Conservation (phyloP, 192 early-diverging fungal genomes). For the Gonapodya prolifera region DNA sequence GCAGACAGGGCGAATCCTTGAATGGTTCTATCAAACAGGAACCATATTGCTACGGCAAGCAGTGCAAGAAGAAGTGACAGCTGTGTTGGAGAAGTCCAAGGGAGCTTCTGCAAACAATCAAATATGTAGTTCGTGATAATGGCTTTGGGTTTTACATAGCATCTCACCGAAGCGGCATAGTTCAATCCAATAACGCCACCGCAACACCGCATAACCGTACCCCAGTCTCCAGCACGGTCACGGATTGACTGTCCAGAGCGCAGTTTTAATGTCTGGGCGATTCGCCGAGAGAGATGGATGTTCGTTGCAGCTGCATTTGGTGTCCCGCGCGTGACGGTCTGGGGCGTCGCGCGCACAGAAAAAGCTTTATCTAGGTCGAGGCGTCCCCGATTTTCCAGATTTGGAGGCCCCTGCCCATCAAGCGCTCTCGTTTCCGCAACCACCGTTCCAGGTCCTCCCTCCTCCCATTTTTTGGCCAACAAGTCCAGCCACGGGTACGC, state of each 20-base stretch:
- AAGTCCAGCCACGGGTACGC: slow-evolving; percentile 44
- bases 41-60: slow-evolving; percentile 50
- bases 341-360: neutral
- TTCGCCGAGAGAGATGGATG: slow-evolving; percentile 6
- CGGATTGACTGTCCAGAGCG: neutral
- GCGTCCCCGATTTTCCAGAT: no score
- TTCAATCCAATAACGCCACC: slow-evolving; percentile 38
- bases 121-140: neutral
- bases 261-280: neutral
- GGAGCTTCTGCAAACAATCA: slow-evolving; percentile 25
- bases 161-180: slow-evolving; percentile 41
- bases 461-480: neutral
- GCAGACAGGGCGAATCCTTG: slow-evolving; percentile 49
- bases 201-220: slow-evolving; percentile 12
- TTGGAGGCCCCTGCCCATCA: slow-evolving; percentile 45
- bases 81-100: slow-evolving; percentile 43
- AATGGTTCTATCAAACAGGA: slow-evolving; percentile 54
- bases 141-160: neutral
- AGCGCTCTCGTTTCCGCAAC: slow-evolving; percentile 25
- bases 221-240: neutral
- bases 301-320: neutral
- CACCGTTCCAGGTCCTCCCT: slow-evolving; percentile 15
- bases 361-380: slow-evolving; percentile 26
- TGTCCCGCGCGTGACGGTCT: neutral
- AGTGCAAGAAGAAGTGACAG: slow-evolving; percentile 43